Evolutionary conservation across 1,284 basidiomycete species (phyloP), one percentile per base, ranked within the genome.

Genomic region (Microbotryomycetes sp.): DNA sequence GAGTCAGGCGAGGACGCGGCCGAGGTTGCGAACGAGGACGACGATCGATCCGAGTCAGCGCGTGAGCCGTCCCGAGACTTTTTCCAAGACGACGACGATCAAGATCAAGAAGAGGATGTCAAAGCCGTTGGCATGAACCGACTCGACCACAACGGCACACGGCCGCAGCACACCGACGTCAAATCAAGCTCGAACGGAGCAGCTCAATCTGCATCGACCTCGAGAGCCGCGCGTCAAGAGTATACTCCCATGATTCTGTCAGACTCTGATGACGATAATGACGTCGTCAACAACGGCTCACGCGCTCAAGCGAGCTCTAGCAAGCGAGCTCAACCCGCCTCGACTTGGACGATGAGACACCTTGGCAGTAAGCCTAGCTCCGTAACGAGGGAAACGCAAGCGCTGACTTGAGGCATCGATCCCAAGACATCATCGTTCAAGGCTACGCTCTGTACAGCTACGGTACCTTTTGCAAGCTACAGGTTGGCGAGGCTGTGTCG

Each of bases 341-440:
- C 31, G 16, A 36, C 25, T 9, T 65, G 60, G 55, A 2, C 26
- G 4, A 25, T 42, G 1, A 51, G 56, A 6, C 61, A 63, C 55
- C 63, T 68, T 53, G 66, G 66, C 29, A 60, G 64, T 57, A 2
- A 28, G 64, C 36, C 36, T 42, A 9, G 12, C n/a, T n/a, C n/a
- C n/a, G n/a, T n/a, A n/a, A n/a, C n/a, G n/a, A n/a, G n/a, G n/a
- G n/a, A n/a, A n/a, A n/a, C 16, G 3, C 48, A 25, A 12, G 12
- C 3, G 19, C 55, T 49, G 15, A 36, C 28, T 12, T 49, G 9
- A n/a, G 19, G 6, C 6, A 9, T 23, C 36, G 3, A 1, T 14
- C 6, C 1, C 3, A 49, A 66, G 67, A 68, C 3, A 54, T 68
- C 22, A 51, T 64, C 14, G 59, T 64, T 6, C 48, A 53, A 14